Evolutionary conservation across 306 rosid genomes (phyloP), one percentile per base, ranked within the genome.

Genomic region (Phaseolus lunatus): DNA sequence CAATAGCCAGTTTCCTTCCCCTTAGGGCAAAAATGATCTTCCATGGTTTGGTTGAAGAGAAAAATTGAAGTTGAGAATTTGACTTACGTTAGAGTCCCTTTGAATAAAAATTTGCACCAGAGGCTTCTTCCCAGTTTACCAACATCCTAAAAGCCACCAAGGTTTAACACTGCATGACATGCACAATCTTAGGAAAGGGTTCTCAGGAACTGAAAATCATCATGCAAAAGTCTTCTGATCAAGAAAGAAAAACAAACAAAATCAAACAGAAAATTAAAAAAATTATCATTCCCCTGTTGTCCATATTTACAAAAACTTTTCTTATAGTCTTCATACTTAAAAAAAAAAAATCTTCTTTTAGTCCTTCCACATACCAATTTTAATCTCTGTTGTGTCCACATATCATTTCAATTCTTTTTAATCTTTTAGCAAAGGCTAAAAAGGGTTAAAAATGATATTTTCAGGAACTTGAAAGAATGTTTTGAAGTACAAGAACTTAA

Each of bases 1-100:
- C 89, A 89, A 81, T 58, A 77, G 33, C 80, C 88, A 48, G 48
- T 73, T 35, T 81, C 92, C 54, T 82, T 83, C 52, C 76, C 93
- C 56, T 82, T 74, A 2, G 84, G 44, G 5, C 81, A 77, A 84
- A 83, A 77, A 49, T 85, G 88, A 53, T 82, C 58, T 48, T 89
- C 93, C 97, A 92, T 87, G 75, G 66, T 77, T 52, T 66, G 62
- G 77, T 86, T 75, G 65, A 75, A 80, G 56, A 65, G 7, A 59
- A 76, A 72, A 67, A 11, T 43, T 72, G 18, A 35, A 76, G 56
- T 33, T 19, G 33, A 82, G 44, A 82, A 23, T 54, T 33, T 59
- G 37, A 22, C 77, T 33, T 78, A 12, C 45, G 85, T 53, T 77
- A 81, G 78, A 70, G 76, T 57, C 65, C 71, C 59, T 77, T 56